A percentile compares a stretch with the other conserved stretches of the same genome.
phyloP scores from a whole-genome alignment of 225 moss, liverwort and hornwort species.

The Asterella californica region DNA sequence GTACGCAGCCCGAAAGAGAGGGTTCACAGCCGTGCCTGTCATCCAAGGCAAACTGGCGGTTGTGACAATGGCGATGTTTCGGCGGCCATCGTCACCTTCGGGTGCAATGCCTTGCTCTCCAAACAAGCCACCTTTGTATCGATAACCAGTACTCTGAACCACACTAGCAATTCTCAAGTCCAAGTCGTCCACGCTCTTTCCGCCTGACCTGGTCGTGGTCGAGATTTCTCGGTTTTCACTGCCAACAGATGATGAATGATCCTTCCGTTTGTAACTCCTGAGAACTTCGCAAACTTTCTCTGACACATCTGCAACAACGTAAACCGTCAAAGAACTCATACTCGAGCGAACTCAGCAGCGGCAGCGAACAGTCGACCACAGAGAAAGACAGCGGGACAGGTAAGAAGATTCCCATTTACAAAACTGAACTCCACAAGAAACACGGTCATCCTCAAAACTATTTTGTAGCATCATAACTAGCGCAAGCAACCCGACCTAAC shows the following conservation, averaged over 20 bases:
- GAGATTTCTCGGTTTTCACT: constrained; percentile 33
- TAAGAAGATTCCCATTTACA: neutral
- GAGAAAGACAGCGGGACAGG: neutral
- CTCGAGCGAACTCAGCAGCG: neutral
- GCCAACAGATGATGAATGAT: constrained; percentile 37
- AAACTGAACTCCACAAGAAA: neutral
- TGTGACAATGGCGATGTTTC: constrained; percentile 90
- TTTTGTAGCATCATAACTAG: neutral
- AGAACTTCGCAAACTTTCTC: constrained; percentile 86
- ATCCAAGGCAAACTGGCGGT: constrained; percentile 99
- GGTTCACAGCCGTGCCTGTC: constrained; percentile 98
- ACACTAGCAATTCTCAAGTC: constrained; percentile 89
- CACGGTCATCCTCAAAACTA: neutral
- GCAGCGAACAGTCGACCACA: neutral
- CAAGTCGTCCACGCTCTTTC: constrained; percentile 63
- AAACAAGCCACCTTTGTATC: constrained; percentile 88
- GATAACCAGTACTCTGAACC: constrained; percentile 93
- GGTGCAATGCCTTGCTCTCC: constrained; percentile 57
- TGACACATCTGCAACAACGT: constrained; percentile 65
- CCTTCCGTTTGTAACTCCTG: constrained; percentile 84
- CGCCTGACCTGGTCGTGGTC: constrained; percentile 36
- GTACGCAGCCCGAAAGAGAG: constrained; percentile 93
- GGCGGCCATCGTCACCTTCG: constrained; percentile 46
- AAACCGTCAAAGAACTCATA: neutral
- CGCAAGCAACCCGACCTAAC: neutral